A percentile compares a stretch with the other conserved stretches of the same genome.
Conservation (phyloP, 805 yeast species). For the Saccharomycopsis fibuligera region DNA sequence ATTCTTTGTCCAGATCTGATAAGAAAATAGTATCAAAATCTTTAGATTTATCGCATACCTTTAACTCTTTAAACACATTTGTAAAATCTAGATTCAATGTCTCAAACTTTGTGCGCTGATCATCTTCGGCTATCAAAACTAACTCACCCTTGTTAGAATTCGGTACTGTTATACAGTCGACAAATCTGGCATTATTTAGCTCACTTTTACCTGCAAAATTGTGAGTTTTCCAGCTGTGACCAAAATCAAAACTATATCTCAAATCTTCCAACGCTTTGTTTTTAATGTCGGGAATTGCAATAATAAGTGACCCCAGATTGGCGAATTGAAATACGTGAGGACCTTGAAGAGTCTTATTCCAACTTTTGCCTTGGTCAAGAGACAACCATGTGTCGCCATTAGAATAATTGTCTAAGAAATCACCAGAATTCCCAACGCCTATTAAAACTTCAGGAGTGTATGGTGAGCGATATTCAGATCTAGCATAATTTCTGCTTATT, state of each 20-base stretch:
- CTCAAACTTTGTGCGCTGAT: background rate
- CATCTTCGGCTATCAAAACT: background rate
- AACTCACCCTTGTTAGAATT: too few species aligned
- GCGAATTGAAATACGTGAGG: constrained; percentile 57
- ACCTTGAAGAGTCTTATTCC: constrained; percentile 50
- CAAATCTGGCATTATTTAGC: background rate
- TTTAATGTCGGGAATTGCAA: constrained; percentile 38
- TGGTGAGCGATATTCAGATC: constrained; percentile 23
- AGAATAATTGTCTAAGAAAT: constrained; percentile 23
- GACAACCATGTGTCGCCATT: constrained; percentile 48
- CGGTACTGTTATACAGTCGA: background rate
- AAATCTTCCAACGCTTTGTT: constrained; percentile 28
- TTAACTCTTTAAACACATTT: background rate
- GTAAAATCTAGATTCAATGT: background rate
- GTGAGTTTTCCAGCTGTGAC: constrained; percentile 51
- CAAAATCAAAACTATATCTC: constrained; percentile 67
- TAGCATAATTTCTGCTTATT: background rate
- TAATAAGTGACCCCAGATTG: constrained; percentile 66
- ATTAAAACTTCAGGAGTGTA: constrained; percentile 38
- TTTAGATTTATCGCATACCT: background rate
- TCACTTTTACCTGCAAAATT: background rate
- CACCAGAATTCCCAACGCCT: constrained; percentile 38
- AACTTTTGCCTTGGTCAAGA: constrained; percentile 65
- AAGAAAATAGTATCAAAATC: constrained; percentile 50
- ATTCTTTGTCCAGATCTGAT: too few species aligned